Evolutionary conservation across 164 flowering plant genomes (phyloP), one percentile per base, ranked within the genome.

Genomic region (Amborella trichopoda): DNA sequence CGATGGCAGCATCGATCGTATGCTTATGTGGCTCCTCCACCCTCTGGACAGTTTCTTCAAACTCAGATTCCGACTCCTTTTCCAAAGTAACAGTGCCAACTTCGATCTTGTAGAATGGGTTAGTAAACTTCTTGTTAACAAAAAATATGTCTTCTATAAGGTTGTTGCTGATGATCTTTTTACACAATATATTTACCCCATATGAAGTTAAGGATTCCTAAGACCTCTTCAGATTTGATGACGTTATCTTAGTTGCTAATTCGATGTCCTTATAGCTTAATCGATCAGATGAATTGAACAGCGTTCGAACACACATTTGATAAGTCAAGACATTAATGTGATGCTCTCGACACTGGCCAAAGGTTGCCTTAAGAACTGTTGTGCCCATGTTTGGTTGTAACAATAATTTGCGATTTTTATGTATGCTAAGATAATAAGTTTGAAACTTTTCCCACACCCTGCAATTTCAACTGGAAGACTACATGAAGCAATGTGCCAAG

Each of bases 1-100:
- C 65, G 1, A 61, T 61, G 1, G 59, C 65, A 23, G 65, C 65
- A 26, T 61, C 65, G n/a, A 61, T 54, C 46, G 54, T 59, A 34
- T 59, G 59, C 28, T 54, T 61, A 50, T 51, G 42, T 28, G 54
- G 55, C 33, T 61, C 65, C 55, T 61, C 65, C 21, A 61, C 65
- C 40, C 64, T 48, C 54, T 54, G 64, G 23, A 58, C 22, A 19
- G 60, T 61, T 36, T 61, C 60, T 30, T 61, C 55, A 4, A 49
- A 54, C 30, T 61, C 64, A 3, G 64, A 59, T 32, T 60, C 59
- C 0, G 64, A 48, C 38, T 60, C 64, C 39, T 40, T 60, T 23
- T 54, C 54, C 14, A 58, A 53, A 32, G 53, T 58, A 4, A 50
- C 55, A 20, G 62, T 50, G 5, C 62, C 56, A 14, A 48, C 34